Evolutionary conservation across 768 basidiomycete species (phyloP).

Genomic region (Lepiota brunneoincarnata): DNA sequence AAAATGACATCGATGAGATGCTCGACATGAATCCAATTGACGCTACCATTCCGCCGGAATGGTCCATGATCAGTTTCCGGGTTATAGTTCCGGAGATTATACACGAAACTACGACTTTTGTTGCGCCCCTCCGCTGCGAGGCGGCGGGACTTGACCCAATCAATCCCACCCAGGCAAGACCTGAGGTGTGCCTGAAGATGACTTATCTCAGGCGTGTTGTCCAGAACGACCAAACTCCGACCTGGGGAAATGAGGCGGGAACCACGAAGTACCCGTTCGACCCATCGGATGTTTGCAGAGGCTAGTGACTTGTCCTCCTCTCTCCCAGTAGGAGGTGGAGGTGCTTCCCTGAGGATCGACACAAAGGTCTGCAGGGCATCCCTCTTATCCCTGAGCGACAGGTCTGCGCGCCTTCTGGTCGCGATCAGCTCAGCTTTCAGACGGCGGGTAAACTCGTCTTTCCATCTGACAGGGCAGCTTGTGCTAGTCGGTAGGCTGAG

Average conservation of each 20-base stretch:
- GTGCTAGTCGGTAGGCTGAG: neutral
- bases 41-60: slow-evolving; percentile 35
- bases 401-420: slow-evolving; percentile 35
- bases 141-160: neutral
- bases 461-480: slow-evolving; percentile 12
- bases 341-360: slow-evolving; percentile 34
- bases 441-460: slow-evolving; percentile 11
- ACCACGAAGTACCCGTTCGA: slow-evolving; percentile 37
- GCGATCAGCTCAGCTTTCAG: slow-evolving; percentile 2
- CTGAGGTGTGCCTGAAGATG: slow-evolving; percentile 35
- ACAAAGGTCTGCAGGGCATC: slow-evolving; percentile 39
- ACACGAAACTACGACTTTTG: slow-evolving; percentile 55
- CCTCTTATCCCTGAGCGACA: slow-evolving; percentile 23
- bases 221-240: neutral
- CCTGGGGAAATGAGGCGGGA: slow-evolving; percentile 32
- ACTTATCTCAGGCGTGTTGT: neutral
- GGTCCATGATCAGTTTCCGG: slow-evolving; percentile 58
- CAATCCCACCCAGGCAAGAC: slow-evolving; percentile 36
- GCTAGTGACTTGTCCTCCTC: slow-evolving; percentile 15
- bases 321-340: slow-evolving; percentile 20
- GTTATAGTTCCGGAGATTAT: slow-evolving; percentile 61
- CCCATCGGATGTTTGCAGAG: slow-evolving; percentile 46
- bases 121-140: slow-evolving; percentile 35
- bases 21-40: slow-evolving; percentile 67
- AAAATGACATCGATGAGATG: slow-evolving; percentile 53